Evolutionary conservation across 2,329 filamentous ascomycete genomes (phyloP).

Genomic region (Apiospora koreana): DNA sequence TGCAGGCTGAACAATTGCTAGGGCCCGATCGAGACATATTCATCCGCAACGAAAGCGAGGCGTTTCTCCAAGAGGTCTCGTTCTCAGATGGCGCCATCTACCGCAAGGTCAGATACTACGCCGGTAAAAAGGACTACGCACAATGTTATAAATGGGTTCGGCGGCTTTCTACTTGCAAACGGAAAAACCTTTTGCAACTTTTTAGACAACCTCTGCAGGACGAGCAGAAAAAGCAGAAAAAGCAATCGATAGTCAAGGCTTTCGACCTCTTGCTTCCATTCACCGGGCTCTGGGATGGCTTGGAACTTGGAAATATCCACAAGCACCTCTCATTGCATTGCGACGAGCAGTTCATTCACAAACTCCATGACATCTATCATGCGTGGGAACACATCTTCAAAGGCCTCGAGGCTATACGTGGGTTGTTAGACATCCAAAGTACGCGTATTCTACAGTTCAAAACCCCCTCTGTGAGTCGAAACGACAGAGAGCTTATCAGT

Average conservation of each 20-base stretch:
- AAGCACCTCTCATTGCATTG: conserved; percentile 13
- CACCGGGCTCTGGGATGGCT: conserved; percentile 11
- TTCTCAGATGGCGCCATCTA: conserved; percentile 11
- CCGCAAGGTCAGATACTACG: not conserved
- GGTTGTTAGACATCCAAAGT: not conserved
- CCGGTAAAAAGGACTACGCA: not conserved
- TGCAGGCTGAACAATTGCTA: not conserved
- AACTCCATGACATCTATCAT: not conserved
- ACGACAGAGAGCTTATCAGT: not conserved
- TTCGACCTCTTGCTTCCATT: conserved; percentile 8
- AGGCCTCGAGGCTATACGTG: not conserved
- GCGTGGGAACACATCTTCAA: not conserved
- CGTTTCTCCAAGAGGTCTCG: not conserved
- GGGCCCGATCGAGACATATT: not conserved
- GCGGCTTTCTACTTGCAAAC: conserved; percentile 8
- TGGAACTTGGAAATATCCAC: conserved; percentile 11
- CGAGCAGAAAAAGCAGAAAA: too few relatives aligned
- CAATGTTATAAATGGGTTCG: conserved; percentile 2
- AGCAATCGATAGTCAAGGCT: not conserved
- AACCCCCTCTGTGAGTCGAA: not conserved
- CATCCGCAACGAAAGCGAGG: not conserved
- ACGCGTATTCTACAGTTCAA: conserved; percentile 4
- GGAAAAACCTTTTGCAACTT: conserved; percentile 9
- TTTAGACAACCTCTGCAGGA: not conserved
- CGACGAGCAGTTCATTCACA: conserved; percentile 8